Evolutionary conservation across 1,284 basidiomycete species (phyloP), one percentile per base, ranked within the genome.

Genomic region (Tremellales sp.): DNA sequence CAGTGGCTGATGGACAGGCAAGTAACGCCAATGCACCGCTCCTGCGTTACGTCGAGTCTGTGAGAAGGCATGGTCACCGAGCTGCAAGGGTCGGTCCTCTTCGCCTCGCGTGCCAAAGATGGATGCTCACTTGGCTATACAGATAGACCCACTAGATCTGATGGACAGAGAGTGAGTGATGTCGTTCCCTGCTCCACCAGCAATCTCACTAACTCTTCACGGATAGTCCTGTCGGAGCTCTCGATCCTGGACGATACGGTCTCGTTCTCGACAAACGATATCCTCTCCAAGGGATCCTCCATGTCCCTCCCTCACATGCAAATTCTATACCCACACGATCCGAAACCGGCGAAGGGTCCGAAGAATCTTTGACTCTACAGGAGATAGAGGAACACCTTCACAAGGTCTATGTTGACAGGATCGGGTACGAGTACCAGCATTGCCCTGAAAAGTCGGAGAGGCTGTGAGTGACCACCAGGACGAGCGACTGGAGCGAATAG

Each of bases 61-160:
- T 92, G 54, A 79, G 90, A 21, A 53, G 68, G 29, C 74, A 75
- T 58, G 71, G 70, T 1, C 73, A 75, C 43, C 53, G 66, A 24
- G 66, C 66, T 9, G 65, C 65, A 4, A 49, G 58, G 50, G 58
- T 61, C 28, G 9, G 46, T 19, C 1, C 3, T 5, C 22, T 3
- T 5, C 45, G 48, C 28, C 32, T n/a, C n/a, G 10, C 29, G 10
- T 31, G 10, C 16, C 29, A 31, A 16, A 39, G 9, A 12, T 21
- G 29, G 46, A 40, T 14, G 1, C 21, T 40, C 22, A 22, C 16
- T n/a, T 34, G 40, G 44, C 43, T 40, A 19, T 86, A 0, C 77
- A 80, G 45, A 85, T 93, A 38, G 89, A 94, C 64, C 90, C 90
- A 0, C 74, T 93, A 19, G 87, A 89, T 69, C 73, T 93, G 39